These are phyloP conservation scores for Leccinum fallax DNA, from an alignment of 1,284 basidiomycete species.

Conservation along the genomic window DNA sequence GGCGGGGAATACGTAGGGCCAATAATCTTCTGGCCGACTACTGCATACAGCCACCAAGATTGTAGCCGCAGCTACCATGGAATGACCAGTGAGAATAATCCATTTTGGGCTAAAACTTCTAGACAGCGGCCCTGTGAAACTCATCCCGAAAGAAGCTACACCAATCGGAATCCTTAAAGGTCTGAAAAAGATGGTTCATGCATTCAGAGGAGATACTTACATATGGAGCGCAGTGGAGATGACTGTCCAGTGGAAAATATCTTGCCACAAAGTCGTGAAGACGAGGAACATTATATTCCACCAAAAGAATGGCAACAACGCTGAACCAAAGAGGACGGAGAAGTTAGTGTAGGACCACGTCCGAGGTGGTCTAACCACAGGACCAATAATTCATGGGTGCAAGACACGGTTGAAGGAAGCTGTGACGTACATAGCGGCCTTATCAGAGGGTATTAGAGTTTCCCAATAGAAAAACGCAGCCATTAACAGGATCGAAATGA, in stretches of 20 bases:
- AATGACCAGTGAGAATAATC: constrained; percentile 45
- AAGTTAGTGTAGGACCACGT: constrained; percentile 46
- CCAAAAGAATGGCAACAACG: constrained; percentile 44
- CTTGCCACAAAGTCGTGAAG: constrained; percentile 42
- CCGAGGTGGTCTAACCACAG: constrained; percentile 36
- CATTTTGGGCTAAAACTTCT: constrained; percentile 43
- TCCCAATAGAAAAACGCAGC: constrained; percentile 45
- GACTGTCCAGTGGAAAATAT: constrained; percentile 37
- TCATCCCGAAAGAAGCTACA: constrained; percentile 39
- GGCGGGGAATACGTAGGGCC: constrained; percentile 50
- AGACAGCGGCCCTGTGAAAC: constrained; percentile 44
- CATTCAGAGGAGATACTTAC: constrained; percentile 19
- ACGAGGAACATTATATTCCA: constrained; percentile 35
- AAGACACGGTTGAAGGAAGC: not conserved
- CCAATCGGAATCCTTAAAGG: constrained; percentile 45
- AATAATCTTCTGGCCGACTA: constrained; percentile 43
- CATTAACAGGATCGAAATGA: constrained; percentile 39
- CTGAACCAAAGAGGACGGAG: constrained; percentile 39
- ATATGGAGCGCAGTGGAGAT: constrained; percentile 38
- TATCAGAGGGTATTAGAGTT: constrained; percentile 31
- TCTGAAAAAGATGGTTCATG: constrained; percentile 7
- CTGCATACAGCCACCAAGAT: constrained; percentile 46
- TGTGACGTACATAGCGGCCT: constrained; percentile 38
- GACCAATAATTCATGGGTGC: not conserved
- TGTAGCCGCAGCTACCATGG: constrained; percentile 42